Evolutionary conservation across 2,329 filamentous ascomycete species (phyloP).

Genomic region (Cladophialophora carrionii): DNA sequence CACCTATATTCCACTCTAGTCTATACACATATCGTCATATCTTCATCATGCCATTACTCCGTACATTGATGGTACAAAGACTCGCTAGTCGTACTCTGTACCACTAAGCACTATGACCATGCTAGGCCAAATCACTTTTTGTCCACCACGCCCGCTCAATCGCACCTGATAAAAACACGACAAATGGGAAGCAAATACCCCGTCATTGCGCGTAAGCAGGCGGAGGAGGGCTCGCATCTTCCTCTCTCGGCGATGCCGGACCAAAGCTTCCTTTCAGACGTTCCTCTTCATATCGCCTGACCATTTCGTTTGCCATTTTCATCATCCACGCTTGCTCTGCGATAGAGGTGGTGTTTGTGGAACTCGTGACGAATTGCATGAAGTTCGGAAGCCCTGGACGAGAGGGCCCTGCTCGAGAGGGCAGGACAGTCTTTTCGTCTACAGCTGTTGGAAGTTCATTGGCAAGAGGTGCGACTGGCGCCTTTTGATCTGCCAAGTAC

Average conservation of each 20-base stretch:
- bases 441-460: slow-evolving; percentile 43
- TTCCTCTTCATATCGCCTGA: slow-evolving; percentile 80
- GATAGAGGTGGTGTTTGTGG: slow-evolving; percentile 43
- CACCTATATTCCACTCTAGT: too few relatives aligned
- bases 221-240: slow-evolving; percentile 49
- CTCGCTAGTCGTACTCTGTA: not conserved
- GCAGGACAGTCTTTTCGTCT: slow-evolving; percentile 16
- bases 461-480: slow-evolving; percentile 1
- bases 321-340: slow-evolving; percentile 54
- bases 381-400: slow-evolving; percentile 43
- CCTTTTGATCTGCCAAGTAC: slow-evolving; percentile 30
- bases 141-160: not conserved
- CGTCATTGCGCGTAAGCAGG: slow-evolving; percentile 51
- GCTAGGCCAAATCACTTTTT: not conserved
- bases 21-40: not conserved
- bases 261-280: slow-evolving; percentile 54
- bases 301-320: slow-evolving; percentile 90
- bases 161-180: not conserved
- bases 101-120: not conserved
- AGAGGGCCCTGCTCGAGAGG: slow-evolving; percentile 18
- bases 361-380: slow-evolving; percentile 45
- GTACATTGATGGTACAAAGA: slow-evolving; percentile 5
- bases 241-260: slow-evolving; percentile 36
- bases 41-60: not conserved
- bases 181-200: slow-evolving; percentile 7